A percentile compares a stretch with the other conserved stretches of the same genome.
phyloP scores from a whole-genome alignment of 2,329 filamentous ascomycete species.

The Calonectria hongkongensis region DNA sequence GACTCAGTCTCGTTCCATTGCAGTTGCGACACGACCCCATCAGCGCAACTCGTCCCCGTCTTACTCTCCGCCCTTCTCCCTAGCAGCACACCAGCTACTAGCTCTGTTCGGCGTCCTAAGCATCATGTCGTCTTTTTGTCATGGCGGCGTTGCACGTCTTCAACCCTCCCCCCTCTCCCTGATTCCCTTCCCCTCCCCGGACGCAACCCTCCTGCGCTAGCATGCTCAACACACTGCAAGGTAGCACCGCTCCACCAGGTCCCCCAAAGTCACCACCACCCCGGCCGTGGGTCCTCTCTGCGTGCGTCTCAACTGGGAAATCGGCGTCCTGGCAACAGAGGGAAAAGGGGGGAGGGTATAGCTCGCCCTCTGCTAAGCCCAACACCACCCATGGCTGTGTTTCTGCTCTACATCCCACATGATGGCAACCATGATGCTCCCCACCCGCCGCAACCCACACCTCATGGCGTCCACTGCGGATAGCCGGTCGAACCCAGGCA shows the following conservation, averaged over 20 bases:
- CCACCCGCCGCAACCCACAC: slow-evolving; percentile 14
- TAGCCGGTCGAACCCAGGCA: slow-evolving; percentile 24
- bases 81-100: background rate
- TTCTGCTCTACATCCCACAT: slow-evolving; percentile 3
- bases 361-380: background rate
- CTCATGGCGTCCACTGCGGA: background rate
- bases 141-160: slow-evolving; percentile 1
- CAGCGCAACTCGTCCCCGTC: background rate
- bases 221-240: background rate
- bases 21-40: slow-evolving; percentile 13
- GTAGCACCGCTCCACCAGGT: slow-evolving; percentile 18
- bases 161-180: background rate
- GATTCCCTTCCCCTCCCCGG: background rate
- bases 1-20: slow-evolving; percentile 3
- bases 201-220: slow-evolving; percentile 11
- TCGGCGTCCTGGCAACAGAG: slow-evolving; percentile 6
- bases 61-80: background rate
- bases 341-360: slow-evolving; percentile 20
- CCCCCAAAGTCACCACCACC: slow-evolving; percentile 20
- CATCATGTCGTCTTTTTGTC: background rate
- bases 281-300: slow-evolving; percentile 17
- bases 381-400: background rate
- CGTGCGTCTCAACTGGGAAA: slow-evolving; percentile 33
- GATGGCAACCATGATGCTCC: background rate
- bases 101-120: slow-evolving; percentile 5